Percentiles rank a stretch among this genome's conserved stretches.
These are phyloP conservation scores for Mesotaenium endlicherianum DNA, from an alignment of 139 green algal species.

Conservation along the genomic window DNA sequence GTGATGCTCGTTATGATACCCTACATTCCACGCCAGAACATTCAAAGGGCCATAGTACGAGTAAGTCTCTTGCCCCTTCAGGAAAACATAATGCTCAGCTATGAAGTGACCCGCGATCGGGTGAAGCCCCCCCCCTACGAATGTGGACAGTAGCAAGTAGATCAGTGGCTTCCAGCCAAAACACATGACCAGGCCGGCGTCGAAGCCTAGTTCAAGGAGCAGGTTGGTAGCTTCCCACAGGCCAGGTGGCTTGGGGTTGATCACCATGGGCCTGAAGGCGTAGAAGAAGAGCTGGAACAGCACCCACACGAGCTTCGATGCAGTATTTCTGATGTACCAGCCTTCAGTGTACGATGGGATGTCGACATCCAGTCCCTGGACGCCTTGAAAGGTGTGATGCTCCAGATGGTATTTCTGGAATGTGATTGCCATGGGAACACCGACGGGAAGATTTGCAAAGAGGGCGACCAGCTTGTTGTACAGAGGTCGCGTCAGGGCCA, in stretches of 20 bases:
- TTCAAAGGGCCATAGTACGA: constrained; percentile 77
- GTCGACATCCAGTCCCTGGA: constrained; percentile 49
- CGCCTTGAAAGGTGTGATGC: constrained; percentile 66
- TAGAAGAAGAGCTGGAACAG: constrained; percentile 67
- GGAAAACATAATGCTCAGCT: constrained; percentile 75
- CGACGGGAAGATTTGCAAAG: constrained; percentile 63
- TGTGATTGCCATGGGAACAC: constrained; percentile 63
- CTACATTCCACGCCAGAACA: constrained; percentile 72
- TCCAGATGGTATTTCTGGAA: constrained; percentile 78
- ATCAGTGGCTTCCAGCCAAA: constrained; percentile 40
- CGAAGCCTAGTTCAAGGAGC: constrained; percentile 53
- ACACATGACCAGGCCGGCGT: constrained; percentile 58
- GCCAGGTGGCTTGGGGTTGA: constrained; percentile 61
- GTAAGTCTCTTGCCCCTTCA: constrained; percentile 73
- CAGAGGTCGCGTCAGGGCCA: constrained; percentile 53
- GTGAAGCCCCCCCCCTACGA: constrained; percentile 67
- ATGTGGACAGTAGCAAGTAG: constrained; percentile 61
- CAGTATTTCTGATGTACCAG: constrained; percentile 1
- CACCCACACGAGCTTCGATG: constrained; percentile 36
- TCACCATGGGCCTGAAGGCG: constrained; percentile 63
- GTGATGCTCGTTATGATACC: constrained; percentile 81
- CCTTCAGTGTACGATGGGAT: constrained; percentile 50
- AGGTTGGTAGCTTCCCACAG: constrained; percentile 60
- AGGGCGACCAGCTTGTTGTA: constrained; percentile 64
- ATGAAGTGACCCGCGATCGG: constrained; percentile 75